These are phyloP conservation scores for Punica granatum DNA, from an alignment of 345 rosid genomes.

Conservation along the genomic window DNA sequence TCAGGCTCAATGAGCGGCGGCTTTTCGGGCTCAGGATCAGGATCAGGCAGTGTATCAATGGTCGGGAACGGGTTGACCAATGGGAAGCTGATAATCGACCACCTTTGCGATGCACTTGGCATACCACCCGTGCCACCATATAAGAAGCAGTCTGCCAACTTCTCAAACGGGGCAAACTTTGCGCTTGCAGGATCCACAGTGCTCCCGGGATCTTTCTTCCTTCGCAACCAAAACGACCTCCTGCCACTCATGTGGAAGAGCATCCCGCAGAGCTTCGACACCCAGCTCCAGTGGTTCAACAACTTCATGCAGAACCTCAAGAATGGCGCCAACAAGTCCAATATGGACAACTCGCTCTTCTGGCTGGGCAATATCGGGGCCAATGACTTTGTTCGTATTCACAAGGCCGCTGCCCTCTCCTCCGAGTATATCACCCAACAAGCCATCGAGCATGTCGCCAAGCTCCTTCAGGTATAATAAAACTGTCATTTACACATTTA, in stretches of 20 bases:
- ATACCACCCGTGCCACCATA: slow-evolving; percentile 4
- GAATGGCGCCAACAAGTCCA: background rate
- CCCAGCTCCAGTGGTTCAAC: slow-evolving; percentile 10
- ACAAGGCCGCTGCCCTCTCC: slow-evolving; percentile 12
- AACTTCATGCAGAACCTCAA: background rate
- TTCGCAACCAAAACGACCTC: background rate
- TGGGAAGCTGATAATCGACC: slow-evolving; percentile 27
- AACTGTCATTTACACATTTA: too few relatives aligned
- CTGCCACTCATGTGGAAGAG: slow-evolving; percentile 12
- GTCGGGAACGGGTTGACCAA: slow-evolving; percentile 3
- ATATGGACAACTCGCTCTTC: slow-evolving; percentile 17
- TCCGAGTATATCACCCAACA: slow-evolving; percentile 13
- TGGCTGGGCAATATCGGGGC: slow-evolving; percentile 41
- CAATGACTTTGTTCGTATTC: slow-evolving; percentile 29
- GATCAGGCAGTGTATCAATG: too few relatives aligned
- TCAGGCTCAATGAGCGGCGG: background rate
- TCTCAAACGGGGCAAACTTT: slow-evolving; percentile 13
- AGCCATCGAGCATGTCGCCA: slow-evolving; percentile 13
- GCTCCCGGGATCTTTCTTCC: background rate
- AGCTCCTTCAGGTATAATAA: slow-evolving; percentile 23
- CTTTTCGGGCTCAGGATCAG: too few relatives aligned
- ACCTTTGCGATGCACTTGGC: slow-evolving; percentile 16
- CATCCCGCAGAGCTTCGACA: background rate
- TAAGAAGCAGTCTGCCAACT: background rate
- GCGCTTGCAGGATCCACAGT: slow-evolving; percentile 9